Evolutionary conservation across 176 grass and related monocot species (phyloP).

Genomic region (Lolium multiflorum): DNA sequence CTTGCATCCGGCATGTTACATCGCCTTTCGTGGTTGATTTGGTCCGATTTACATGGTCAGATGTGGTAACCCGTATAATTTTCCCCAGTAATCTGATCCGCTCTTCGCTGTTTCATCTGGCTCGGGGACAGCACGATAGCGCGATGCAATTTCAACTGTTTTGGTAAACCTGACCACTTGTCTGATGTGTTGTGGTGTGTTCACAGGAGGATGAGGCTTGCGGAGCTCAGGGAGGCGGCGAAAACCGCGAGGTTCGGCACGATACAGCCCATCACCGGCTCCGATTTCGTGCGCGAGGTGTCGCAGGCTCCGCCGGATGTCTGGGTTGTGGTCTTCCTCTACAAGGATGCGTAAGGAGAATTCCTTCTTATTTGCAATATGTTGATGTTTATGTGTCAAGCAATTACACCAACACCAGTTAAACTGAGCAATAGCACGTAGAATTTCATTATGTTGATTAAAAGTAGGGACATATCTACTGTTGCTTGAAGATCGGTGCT

Average conservation of each 20-base stretch:
- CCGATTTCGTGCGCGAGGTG: constrained; percentile 94
- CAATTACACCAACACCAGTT: neutral
- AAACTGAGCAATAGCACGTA: neutral
- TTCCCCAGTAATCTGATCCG: neutral
- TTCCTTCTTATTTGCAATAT: neutral
- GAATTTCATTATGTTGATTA: constrained; percentile 12
- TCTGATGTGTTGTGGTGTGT: neutral
- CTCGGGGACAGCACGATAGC: neutral
- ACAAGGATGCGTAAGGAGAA: constrained; percentile 78
- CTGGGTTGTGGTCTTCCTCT: constrained; percentile 98
- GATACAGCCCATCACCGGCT: constrained; percentile 73
- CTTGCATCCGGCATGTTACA: neutral
- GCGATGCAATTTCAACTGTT: neutral
- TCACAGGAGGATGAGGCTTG: constrained; percentile 85
- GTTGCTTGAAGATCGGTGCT: neutral
- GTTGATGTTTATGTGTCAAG: neutral
- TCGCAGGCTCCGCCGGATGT: constrained; percentile 85
- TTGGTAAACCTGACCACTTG: neutral
- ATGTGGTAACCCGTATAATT: neutral
- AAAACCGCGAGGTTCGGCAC: constrained; percentile 69
- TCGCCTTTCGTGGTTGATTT: neutral
- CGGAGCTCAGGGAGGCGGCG: constrained; percentile 74
- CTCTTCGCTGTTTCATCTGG: constrained; percentile 16
- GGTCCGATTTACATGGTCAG: neutral
- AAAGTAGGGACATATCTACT: neutral